phyloP scores from a whole-genome alignment of 2,329 filamentous ascomycete species.

The Mariannaea elegans region DNA sequence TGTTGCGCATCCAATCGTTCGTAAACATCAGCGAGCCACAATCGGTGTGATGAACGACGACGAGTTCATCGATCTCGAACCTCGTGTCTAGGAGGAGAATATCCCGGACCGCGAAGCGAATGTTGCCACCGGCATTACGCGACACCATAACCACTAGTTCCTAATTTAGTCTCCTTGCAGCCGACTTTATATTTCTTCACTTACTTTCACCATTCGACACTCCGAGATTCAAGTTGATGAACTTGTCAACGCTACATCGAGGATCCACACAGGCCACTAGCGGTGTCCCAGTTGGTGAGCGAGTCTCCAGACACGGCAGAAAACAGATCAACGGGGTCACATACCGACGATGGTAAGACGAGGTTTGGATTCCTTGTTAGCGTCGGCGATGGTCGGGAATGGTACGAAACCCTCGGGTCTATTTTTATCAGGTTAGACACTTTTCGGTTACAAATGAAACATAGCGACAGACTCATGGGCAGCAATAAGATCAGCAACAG shows the following conservation, averaged over 20 bases:
- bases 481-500: background rate
- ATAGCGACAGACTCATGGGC: background rate
- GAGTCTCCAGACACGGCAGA: too few species aligned
- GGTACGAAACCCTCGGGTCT: background rate
- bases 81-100: constrained; percentile 1
- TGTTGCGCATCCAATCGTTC: background rate
- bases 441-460: background rate
- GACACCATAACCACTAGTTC: constrained; percentile 3
- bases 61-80: background rate
- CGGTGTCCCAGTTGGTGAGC: background rate
- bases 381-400: background rate
- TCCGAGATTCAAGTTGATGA: constrained; percentile 1
- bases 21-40: background rate
- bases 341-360: constrained; percentile 1
- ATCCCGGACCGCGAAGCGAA: background rate
- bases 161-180: too few species aligned
- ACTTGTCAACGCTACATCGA: constrained; percentile 1
- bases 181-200: too few species aligned
- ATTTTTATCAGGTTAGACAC: background rate
- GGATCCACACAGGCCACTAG: constrained; percentile 2
- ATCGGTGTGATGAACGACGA: background rate
- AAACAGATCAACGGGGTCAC: background rate
- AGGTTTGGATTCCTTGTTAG: background rate
- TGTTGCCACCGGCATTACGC: background rate
- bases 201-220: background rate